A percentile compares a stretch with the other conserved stretches of the same genome.
These are phyloP conservation scores for Rhynchospora breviuscula DNA, from an alignment of 176 grass and related monocot species.

Conservation along the genomic window DNA sequence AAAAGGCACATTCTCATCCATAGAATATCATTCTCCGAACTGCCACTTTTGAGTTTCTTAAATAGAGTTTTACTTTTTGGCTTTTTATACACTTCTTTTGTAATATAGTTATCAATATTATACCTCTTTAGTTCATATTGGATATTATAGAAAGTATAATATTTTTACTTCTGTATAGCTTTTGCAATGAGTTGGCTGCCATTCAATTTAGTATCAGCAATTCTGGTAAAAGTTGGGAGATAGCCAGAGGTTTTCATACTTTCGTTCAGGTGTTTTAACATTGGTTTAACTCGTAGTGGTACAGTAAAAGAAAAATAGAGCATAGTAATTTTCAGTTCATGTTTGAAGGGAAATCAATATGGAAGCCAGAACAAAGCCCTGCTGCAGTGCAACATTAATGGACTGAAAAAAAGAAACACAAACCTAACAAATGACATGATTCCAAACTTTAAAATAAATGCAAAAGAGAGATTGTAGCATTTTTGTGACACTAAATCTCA, in stretches of 20 bases:
- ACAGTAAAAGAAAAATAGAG: background rate
- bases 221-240: background rate
- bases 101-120: background rate
- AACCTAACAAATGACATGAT: background rate
- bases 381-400: background rate
- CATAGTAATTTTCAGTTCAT: background rate
- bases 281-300: background rate
- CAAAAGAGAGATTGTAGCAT: background rate
- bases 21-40: background rate
- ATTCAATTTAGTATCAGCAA: background rate
- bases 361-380: background rate
- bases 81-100: background rate
- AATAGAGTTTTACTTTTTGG: background rate
- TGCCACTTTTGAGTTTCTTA: background rate
- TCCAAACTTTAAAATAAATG: background rate
- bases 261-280: background rate
- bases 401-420: background rate
- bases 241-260: background rate
- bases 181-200: background rate
- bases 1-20: background rate
- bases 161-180: background rate
- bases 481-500: background rate
- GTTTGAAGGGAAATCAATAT: background rate
- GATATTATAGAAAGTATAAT: background rate
- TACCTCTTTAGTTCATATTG: background rate